A percentile compares a stretch with the other conserved stretches of the same genome.
Evolutionary conservation across 2,329 filamentous ascomycete genomes (phyloP).

Genomic region (Curvularia eragrostidis): DNA sequence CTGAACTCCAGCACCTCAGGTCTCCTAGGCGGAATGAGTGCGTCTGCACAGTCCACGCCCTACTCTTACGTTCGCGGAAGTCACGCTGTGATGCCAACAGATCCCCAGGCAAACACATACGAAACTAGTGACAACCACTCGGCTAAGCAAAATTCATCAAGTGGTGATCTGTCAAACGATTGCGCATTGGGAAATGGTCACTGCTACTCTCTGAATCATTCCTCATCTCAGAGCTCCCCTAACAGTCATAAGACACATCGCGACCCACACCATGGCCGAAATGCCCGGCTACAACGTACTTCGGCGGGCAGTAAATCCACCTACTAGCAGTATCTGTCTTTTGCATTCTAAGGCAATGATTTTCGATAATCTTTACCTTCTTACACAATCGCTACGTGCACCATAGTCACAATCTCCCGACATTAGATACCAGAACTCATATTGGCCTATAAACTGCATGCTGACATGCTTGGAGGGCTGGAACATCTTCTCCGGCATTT

Average conservation of each 20-base stretch:
- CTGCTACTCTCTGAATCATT: constrained; percentile 44
- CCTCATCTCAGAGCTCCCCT: constrained; percentile 19
- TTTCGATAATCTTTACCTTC: background rate
- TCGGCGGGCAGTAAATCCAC: constrained; percentile 26
- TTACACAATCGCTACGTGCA: background rate
- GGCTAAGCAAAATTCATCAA: constrained; percentile 39
- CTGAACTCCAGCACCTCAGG: constrained; percentile 37
- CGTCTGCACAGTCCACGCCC: constrained; percentile 22
- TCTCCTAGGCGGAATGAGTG: constrained; percentile 31
- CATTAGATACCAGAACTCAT: background rate
- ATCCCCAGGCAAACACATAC: constrained; percentile 49
- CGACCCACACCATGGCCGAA: constrained; percentile 12
- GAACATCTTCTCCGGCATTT: background rate
- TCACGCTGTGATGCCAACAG: constrained; percentile 35
- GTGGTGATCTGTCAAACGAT: constrained; percentile 31
- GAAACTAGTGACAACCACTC: constrained; percentile 47
- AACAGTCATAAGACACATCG: constrained; percentile 7
- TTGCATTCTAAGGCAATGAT: background rate
- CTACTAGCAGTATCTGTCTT: background rate
- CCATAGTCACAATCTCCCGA: background rate
- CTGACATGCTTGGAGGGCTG: background rate
- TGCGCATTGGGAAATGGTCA: constrained; percentile 51
- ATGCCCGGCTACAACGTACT: constrained; percentile 14
- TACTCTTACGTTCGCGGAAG: constrained; percentile 37
- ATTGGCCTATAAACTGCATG: background rate